Base-by-base conservation (phyloP, 1,284 basidiomycete species). In the Cutaneotrichosporon curvatum region DNA sequence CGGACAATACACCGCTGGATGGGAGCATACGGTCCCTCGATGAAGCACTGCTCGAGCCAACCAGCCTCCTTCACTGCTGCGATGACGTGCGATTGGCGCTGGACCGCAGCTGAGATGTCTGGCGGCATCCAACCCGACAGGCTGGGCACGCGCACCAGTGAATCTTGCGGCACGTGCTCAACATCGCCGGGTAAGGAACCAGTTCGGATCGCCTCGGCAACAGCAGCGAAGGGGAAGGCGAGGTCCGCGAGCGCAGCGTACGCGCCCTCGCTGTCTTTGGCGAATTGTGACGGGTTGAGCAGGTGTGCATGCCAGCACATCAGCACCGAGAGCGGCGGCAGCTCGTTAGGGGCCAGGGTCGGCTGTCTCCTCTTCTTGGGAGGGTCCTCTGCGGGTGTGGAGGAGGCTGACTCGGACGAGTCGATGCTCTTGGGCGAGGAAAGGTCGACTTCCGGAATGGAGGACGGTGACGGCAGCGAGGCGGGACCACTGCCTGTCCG, bases 251-350 rank as follows among this genome's bases (percentile, higher is more conserved):
- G 52, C 25, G 40, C 34, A 1, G 37, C 43, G 28, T 59, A 62
- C 4, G 39, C 50, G 4, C 51, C 47, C 6, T 40, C 33, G n/a
- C n/a, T 31, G 45, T 63, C 62, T 25, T 43, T 18, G 4, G 55
- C 46, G 34, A 57, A 63, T 37, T 47, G 52, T 14, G 32, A 41
- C 16, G 65, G 65, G 45, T 61, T 61, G 48, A 68, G 56, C 43
- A 62, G 55, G 47, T 65, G 61, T 2, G 60, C 50, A 51, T 65
- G 63, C 65, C 65, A 68, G 37, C 55, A 51, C 61, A 65, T 62
- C 36, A 68, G 43, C 2, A 65, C 55, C 1, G 43, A 45, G 34
- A 65, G 40, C 5, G 49, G 43, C 4, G 61, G 61, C 16, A 62
- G 45, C 45, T 59, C 53, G 18, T 37, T 25, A 8, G 40, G n/a